Conservation (phyloP, 1,284 basidiomycete genomes). For the Leccinum griseonigrum region DNA sequence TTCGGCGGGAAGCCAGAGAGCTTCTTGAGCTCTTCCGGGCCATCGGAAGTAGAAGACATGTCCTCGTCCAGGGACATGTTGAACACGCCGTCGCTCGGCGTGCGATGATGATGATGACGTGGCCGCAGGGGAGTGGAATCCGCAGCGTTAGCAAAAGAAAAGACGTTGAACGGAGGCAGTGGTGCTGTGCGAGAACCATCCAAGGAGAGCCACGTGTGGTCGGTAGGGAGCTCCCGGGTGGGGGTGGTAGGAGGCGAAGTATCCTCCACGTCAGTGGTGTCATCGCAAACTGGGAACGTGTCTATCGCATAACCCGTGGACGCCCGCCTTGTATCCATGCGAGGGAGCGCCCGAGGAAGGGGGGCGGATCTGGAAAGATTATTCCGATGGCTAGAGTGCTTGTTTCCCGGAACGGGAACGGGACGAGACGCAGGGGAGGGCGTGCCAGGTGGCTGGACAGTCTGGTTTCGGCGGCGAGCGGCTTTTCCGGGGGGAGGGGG, state of each 20-base stretch:
- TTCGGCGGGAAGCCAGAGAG: conserved; percentile 33
- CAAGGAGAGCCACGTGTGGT: conserved; percentile 31
- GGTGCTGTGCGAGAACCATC: conserved; percentile 53
- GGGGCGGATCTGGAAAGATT: conserved; percentile 36
- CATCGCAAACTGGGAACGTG: conserved; percentile 66
- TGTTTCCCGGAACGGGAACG: conserved; percentile 47
- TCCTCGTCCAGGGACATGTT: conserved; percentile 70
- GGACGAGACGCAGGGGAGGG: conserved; percentile 29
- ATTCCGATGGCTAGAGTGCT: conserved; percentile 38
- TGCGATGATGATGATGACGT: conserved; percentile 41
- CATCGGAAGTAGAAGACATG: conserved; percentile 41
- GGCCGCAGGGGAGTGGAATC: conserved; percentile 34
- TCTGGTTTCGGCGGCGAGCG: conserved; percentile 46
- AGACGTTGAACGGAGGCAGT: conserved; percentile 37
- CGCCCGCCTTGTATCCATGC: conserved; percentile 31
- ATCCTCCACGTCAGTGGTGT: conserved; percentile 51
- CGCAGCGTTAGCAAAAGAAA: conserved; percentile 37
- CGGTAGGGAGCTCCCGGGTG: conserved; percentile 29
- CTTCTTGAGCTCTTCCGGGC: conserved; percentile 40
- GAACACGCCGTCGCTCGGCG: conserved; percentile 67
- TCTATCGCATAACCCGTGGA: conserved; percentile 29
- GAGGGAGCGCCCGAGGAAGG: conserved; percentile 10
- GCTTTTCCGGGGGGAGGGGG: conserved; percentile 51
- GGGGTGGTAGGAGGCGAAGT: conserved; percentile 41
- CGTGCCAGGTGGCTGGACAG: conserved; percentile 22